These are phyloP conservation scores for Pleurotus pulmonarius DNA, from an alignment of 768 basidiomycete species.

Conservation along the genomic window DNA sequence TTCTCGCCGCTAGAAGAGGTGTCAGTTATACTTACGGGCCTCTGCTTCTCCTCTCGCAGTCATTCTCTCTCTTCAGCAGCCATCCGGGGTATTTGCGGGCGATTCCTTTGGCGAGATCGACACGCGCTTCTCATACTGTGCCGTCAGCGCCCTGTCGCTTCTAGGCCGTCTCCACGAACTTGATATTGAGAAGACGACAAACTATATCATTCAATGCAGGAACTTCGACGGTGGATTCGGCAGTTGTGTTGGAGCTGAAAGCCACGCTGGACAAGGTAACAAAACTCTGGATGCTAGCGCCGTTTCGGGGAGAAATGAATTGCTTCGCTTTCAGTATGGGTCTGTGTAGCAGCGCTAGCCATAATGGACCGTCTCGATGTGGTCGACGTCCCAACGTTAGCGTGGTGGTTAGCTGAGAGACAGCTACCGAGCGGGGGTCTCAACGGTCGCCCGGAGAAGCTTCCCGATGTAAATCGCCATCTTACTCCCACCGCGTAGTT, in stretches of 20 bases:
- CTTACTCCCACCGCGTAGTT: background rate
- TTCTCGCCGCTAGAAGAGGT: no score
- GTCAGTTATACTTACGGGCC: no score
- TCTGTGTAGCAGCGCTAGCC: conserved; percentile 83
- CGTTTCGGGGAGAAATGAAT: no score
- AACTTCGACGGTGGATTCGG: conserved; percentile 99
- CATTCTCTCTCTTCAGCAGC: conserved; percentile 80
- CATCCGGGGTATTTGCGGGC: conserved; percentile 86
- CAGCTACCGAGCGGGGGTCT: conserved; percentile 92
- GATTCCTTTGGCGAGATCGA: conserved; percentile 91
- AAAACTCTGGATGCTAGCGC: no score
- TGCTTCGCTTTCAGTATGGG: conserved; percentile 59
- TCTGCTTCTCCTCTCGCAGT: conserved; percentile 38
- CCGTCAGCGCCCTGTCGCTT: conserved; percentile 78
- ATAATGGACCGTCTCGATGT: conserved; percentile 82
- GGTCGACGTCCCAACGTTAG: conserved; percentile 65
- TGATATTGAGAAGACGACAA: conserved; percentile 62
- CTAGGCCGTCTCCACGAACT: conserved; percentile 71
- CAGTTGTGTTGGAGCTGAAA: conserved; percentile 78
- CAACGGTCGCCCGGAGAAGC: conserved; percentile 96
- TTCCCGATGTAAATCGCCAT: conserved; percentile 75
- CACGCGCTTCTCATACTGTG: conserved; percentile 88
- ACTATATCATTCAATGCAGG: conserved; percentile 71
- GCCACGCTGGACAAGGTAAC: conserved; percentile 86
- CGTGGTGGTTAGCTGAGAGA: conserved; percentile 92